These are phyloP conservation scores for Penicillium crustosum DNA, from an alignment of 2,329 filamentous ascomycete genomes.

Conservation along the genomic window DNA sequence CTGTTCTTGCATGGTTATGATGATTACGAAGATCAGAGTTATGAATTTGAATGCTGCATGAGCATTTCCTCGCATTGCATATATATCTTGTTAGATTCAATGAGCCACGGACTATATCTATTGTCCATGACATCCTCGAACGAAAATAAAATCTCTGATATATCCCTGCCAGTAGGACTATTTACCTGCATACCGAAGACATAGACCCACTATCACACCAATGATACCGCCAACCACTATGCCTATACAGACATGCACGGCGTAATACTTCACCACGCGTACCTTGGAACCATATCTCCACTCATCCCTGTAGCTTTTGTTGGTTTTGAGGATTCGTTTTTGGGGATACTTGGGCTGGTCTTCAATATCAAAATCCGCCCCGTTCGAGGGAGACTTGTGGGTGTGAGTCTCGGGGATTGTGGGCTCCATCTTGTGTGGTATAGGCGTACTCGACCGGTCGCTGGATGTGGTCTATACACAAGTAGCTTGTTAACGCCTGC, in stretches of 20 bases:
- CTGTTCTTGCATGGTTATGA: slow-evolving; percentile 2
- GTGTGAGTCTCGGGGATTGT: neutral
- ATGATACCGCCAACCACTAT: neutral
- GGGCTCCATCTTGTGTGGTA: neutral
- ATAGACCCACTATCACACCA: neutral
- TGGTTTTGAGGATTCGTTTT: neutral
- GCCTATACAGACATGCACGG: neutral
- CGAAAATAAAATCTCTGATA: neutral
- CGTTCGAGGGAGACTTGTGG: neutral
- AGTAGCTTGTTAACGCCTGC: neutral
- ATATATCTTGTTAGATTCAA: neutral
- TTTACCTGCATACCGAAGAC: neutral
- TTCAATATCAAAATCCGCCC: neutral
- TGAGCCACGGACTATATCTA: neutral
- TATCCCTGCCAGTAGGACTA: neutral
- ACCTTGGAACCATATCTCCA: neutral
- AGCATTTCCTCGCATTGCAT: neutral
- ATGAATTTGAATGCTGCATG: slow-evolving; percentile 5
- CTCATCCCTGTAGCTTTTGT: neutral
- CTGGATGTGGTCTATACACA: neutral
- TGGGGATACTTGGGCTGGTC: neutral
- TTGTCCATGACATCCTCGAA: neutral
- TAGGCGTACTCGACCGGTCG: neutral
- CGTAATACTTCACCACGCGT: neutral
- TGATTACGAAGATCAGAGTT: slow-evolving; percentile 1